Evolutionary conservation across 2,329 filamentous ascomycete species (phyloP).

Genomic region (Diaporthe helianthi): DNA sequence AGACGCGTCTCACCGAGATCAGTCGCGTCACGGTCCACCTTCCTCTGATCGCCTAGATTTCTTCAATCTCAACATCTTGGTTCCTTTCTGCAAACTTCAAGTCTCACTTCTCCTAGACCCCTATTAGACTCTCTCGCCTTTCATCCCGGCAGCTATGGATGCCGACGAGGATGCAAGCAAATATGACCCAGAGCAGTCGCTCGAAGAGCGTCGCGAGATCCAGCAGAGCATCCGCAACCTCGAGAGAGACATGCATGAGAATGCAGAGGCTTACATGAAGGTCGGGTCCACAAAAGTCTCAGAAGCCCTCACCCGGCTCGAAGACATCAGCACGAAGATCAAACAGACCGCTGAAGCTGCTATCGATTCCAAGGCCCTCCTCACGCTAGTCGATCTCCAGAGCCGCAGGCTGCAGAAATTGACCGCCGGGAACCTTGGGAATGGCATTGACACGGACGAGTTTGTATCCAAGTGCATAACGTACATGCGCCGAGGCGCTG

Average conservation of each 20-base stretch:
- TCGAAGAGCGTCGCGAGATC: constrained; percentile 73
- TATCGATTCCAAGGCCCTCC: constrained; percentile 86
- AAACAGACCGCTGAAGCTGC: constrained; percentile 91
- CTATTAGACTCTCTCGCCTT: not conserved
- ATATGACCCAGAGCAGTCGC: constrained; percentile 85
- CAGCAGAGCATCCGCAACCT: constrained; percentile 75
- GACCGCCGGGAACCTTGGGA: constrained; percentile 73
- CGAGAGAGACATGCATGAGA: constrained; percentile 66
- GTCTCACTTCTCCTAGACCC: not conserved
- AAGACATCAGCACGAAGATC: constrained; percentile 70
- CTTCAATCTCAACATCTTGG: not conserved
- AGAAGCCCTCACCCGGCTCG: constrained; percentile 70
- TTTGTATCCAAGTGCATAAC: constrained; percentile 89
- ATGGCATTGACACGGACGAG: constrained; percentile 87
- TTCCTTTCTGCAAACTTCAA: not conserved
- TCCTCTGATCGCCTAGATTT: not conserved
- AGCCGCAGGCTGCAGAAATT: constrained; percentile 79
- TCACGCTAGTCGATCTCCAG: constrained; percentile 80
- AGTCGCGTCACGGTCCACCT: constrained; percentile 23
- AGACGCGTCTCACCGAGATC: constrained; percentile 15
- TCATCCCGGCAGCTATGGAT: constrained; percentile 35
- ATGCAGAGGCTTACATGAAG: constrained; percentile 74
- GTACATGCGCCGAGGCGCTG: constrained; percentile 78
- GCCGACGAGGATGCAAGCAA: constrained; percentile 48
- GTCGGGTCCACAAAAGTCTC: constrained; percentile 69